Evolutionary conservation across 2,329 filamentous ascomycete species (phyloP).

Genomic region (Aspergillus jensenii): DNA sequence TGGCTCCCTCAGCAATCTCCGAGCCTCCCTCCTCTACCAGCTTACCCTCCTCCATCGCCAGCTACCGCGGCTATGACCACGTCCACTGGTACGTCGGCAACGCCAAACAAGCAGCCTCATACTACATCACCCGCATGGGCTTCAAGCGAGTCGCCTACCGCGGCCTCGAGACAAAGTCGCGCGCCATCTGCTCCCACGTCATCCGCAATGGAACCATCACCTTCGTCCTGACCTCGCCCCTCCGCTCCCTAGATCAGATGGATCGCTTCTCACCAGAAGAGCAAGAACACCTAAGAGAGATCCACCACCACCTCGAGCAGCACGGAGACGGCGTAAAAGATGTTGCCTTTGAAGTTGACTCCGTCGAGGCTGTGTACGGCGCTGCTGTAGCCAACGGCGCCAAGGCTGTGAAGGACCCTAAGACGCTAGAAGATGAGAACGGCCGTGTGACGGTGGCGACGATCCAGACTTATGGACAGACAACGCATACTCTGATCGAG

Average conservation of each 20-base stretch:
- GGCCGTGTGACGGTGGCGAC: slow-evolving; percentile 73
- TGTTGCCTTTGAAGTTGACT: slow-evolving; percentile 91
- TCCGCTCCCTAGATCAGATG: slow-evolving; percentile 63
- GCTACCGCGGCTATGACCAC: slow-evolving; percentile 81
- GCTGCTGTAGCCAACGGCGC: slow-evolving; percentile 62
- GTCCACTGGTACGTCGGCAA: slow-evolving; percentile 97
- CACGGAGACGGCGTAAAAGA: slow-evolving; percentile 96
- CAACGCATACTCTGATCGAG: slow-evolving; percentile 87
- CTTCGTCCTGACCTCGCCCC: slow-evolving; percentile 44
- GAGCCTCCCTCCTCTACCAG: slow-evolving; percentile 20
- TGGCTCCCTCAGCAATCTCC: slow-evolving; percentile 35
- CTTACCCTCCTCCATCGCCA: slow-evolving; percentile 29
- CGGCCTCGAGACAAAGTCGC: slow-evolving; percentile 83
- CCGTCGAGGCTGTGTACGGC: slow-evolving; percentile 75
- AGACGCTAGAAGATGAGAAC: slow-evolving; percentile 60
- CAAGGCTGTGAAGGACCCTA: slow-evolving; percentile 44
- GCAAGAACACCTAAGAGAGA: slow-evolving; percentile 65
- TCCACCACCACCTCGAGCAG: slow-evolving; percentile 77
- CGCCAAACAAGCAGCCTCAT: slow-evolving; percentile 89
- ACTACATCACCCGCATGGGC: slow-evolving; percentile 84
- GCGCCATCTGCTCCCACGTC: slow-evolving; percentile 80
- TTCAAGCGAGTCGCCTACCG: slow-evolving; percentile 80
- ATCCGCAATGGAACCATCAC: slow-evolving; percentile 44
- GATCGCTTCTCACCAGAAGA: slow-evolving; percentile 60
- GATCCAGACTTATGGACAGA: slow-evolving; percentile 91